A percentile compares a stretch with the other conserved stretches of the same genome.
These are phyloP conservation scores for Grosmannia serpens DNA, from an alignment of 2,329 filamentous ascomycete species.

Conservation along the genomic window DNA sequence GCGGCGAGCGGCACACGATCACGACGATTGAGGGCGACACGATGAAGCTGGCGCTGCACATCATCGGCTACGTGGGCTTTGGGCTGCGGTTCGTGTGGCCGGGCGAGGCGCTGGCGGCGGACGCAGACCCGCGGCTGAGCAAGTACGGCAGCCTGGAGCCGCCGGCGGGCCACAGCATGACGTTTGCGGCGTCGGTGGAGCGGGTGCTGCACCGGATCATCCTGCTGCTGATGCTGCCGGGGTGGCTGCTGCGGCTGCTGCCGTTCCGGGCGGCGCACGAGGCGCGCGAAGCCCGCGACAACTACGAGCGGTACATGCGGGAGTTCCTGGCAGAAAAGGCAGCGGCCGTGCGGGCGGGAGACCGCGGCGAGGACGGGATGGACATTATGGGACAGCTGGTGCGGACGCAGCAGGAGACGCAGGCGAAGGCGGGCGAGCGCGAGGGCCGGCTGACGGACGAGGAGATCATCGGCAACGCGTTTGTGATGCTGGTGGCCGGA, in stretches of 20 bases:
- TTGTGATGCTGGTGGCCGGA: slow-evolving; percentile 58
- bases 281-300: slow-evolving; percentile 42
- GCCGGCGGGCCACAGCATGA: slow-evolving; percentile 46
- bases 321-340: slow-evolving; percentile 55
- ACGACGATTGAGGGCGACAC: slow-evolving; percentile 49
- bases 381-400: slow-evolving; percentile 42
- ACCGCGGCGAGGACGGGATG: slow-evolving; percentile 29
- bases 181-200: slow-evolving; percentile 52
- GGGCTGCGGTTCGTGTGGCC: slow-evolving; percentile 51
- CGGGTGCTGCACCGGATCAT: slow-evolving; percentile 52
- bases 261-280: slow-evolving; percentile 40
- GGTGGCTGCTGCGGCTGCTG: slow-evolving; percentile 38
- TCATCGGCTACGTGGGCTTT: slow-evolving; percentile 59
- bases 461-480: slow-evolving; percentile 64
- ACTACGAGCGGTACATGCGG: slow-evolving; percentile 59
- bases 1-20: slow-evolving; percentile 26
- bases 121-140: not conserved
- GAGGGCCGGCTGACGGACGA: slow-evolving; percentile 35
- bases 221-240: slow-evolving; percentile 47
- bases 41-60: slow-evolving; percentile 48
- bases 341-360: slow-evolving; percentile 23
- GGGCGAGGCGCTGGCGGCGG: slow-evolving; percentile 39
- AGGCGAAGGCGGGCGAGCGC: slow-evolving; percentile 8
- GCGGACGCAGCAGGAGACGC: slow-evolving; percentile 27
- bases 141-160: slow-evolving; percentile 37